Evolutionary conservation across 805 yeast genomes (phyloP).

Genomic region (Sugiyamaella floridensis): DNA sequence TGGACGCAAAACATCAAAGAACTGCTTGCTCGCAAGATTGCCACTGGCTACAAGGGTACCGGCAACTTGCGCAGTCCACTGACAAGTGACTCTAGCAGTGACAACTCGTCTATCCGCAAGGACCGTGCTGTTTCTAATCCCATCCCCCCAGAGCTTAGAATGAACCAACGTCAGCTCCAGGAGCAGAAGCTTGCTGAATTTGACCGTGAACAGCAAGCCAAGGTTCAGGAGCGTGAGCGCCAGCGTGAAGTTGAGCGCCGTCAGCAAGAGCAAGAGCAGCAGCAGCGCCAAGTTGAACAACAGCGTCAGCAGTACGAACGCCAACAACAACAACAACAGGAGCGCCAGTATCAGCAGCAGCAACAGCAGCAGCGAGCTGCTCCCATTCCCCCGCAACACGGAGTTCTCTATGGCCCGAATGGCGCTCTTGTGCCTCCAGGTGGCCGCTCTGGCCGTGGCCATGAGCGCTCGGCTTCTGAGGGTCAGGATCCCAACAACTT

Average conservation of each 20-base stretch:
- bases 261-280: background rate
- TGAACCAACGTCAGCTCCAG: background rate
- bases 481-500: constrained; percentile 30
- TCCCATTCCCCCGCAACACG: background rate
- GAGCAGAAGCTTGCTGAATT: background rate
- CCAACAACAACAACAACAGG: constrained; percentile 1
- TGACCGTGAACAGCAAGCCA: background rate
- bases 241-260: constrained; percentile 1
- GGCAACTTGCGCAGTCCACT: constrained; percentile 19
- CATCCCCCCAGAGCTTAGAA: constrained; percentile 9
- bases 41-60: constrained; percentile 41
- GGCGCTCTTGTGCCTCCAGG: constrained; percentile 4
- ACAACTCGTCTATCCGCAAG: constrained; percentile 3
- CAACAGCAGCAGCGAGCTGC: constrained; percentile 2
- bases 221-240: constrained; percentile 5
- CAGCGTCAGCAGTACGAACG: constrained; percentile 2
- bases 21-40: constrained; percentile 45
- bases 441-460: constrained; percentile 8
- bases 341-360: background rate
- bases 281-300: background rate
- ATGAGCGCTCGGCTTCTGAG: constrained; percentile 29
- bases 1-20: constrained; percentile 57
- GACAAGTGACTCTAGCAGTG: constrained; percentile 2
- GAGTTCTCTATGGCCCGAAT: background rate
- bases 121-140: constrained; percentile 17